A percentile compares a stretch with the other conserved stretches of the same genome.
Conservation (phyloP, 78 protist genomes). For the Abeoforma whisleri region DNA sequence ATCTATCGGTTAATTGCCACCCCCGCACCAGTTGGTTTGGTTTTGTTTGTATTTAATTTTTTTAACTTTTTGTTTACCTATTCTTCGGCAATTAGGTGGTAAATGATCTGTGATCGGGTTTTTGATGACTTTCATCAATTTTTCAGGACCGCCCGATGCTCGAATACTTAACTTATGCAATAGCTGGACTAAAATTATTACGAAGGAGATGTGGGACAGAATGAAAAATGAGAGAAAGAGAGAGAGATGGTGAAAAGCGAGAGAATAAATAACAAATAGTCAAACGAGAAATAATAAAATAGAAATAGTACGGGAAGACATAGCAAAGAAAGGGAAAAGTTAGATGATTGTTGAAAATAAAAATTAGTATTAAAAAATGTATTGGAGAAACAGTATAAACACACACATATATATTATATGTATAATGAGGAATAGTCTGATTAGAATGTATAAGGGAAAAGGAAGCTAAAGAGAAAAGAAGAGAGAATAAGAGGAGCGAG, state of each 20-base stretch:
- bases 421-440: too few relatives aligned
- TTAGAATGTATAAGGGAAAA: too few relatives aligned
- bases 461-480: too few relatives aligned
- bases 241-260: not conserved
- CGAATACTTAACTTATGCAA: slow-evolving; percentile 83
- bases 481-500: too few relatives aligned
- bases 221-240: too few relatives aligned
- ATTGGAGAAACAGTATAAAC: not conserved
- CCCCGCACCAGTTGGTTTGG: not conserved
- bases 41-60: not conserved
- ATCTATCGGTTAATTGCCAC: too few relatives aligned
- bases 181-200: slow-evolving; percentile 84
- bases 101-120: slow-evolving; percentile 87
- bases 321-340: too few relatives aligned
- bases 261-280: not conserved
- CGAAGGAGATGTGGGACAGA: too few relatives aligned
- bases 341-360: too few relatives aligned
- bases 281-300: not conserved
- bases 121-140: slow-evolving; percentile 82
- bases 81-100: slow-evolving; percentile 53
- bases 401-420: too few relatives aligned
- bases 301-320: not conserved
- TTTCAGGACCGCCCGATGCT: slow-evolving; percentile 75
- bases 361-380: not conserved
- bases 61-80: slow-evolving; percentile 17